Percentiles rank a stretch among this genome's conserved stretches.
phyloP scores from a whole-genome alignment of 2,329 filamentous ascomycete genomes.

The Madurella mycetomatis region DNA sequence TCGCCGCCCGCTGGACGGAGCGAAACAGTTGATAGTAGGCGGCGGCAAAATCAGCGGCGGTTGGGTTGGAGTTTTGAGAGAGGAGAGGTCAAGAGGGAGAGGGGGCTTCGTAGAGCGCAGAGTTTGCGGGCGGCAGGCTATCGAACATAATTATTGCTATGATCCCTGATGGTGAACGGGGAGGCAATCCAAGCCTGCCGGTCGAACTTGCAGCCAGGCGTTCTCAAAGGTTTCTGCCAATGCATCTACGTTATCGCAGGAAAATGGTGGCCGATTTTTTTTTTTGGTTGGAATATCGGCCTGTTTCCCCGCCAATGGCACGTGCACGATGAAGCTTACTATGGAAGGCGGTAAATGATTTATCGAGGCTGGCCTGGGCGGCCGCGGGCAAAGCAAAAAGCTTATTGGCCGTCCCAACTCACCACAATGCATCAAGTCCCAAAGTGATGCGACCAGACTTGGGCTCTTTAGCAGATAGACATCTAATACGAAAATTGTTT shows the following conservation, averaged over 20 bases:
- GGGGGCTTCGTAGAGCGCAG: slow-evolving; percentile 6
- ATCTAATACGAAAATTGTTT: no score
- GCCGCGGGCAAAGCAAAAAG: no score
- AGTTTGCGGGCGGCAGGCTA: neutral
- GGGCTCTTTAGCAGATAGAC: no score
- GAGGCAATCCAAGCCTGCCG: neutral
- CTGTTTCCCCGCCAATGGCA: slow-evolving; percentile 21
- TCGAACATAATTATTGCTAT: slow-evolving; percentile 15
- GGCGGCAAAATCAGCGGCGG: neutral
- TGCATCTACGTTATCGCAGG: slow-evolving; percentile 4
- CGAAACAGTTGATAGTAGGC: neutral
- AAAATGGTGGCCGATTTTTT: slow-evolving; percentile 16
- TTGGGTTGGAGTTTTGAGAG: neutral
- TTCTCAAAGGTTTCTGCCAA: slow-evolving; percentile 8
- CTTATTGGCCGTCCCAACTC: no score
- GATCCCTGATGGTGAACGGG: neutral
- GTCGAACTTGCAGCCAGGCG: slow-evolving; percentile 1
- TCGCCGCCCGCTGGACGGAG: neutral
- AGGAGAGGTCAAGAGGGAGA: neutral
- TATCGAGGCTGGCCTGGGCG: no score
- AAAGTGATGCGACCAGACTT: no score
- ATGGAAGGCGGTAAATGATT: slow-evolving; percentile 20
- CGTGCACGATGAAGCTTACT: slow-evolving; percentile 13
- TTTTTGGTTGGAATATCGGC: slow-evolving; percentile 3
- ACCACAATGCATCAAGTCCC: no score